Evolutionary conservation across 805 yeast species (phyloP).

Genomic region (Sugiyamaella floridensis): DNA sequence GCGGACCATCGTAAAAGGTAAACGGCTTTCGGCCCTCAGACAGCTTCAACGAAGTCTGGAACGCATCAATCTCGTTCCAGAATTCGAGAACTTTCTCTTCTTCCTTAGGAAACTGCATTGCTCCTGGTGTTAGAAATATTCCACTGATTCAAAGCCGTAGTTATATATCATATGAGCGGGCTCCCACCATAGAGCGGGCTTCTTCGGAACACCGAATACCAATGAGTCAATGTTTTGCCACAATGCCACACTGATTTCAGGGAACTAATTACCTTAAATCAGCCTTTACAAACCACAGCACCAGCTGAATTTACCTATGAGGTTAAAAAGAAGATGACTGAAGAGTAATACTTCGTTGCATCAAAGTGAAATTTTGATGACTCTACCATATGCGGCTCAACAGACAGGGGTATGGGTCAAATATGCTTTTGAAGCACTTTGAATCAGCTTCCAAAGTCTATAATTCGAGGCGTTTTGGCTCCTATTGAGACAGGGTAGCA

Average conservation of each 20-base stretch:
- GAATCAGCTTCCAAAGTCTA: neutral
- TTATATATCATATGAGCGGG: too few relatives aligned
- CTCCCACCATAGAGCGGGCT: too few relatives aligned
- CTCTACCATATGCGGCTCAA: neutral
- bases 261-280: neutral
- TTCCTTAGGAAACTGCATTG: conserved; percentile 66
- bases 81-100: conserved; percentile 73
- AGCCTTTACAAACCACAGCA: neutral
- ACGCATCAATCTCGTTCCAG: conserved; percentile 95
- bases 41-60: conserved; percentile 74
- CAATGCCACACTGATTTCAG: neutral
- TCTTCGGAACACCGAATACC: too few relatives aligned
- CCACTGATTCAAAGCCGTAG: neutral
- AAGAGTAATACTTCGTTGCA: neutral
- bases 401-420: neutral
- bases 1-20: conserved; percentile 97
- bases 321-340: neutral
- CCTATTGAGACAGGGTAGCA: neutral
- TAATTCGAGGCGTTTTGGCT: neutral
- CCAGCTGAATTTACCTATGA: neutral
- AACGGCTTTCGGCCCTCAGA: conserved; percentile 82
- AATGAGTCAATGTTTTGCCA: too few relatives aligned
- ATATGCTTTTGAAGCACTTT: too few relatives aligned
- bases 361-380: neutral
- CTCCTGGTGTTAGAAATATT: neutral